phyloP scores from a whole-genome alignment of 495 filamentous ascomycete species.

The Filosporella fistucella region DNA sequence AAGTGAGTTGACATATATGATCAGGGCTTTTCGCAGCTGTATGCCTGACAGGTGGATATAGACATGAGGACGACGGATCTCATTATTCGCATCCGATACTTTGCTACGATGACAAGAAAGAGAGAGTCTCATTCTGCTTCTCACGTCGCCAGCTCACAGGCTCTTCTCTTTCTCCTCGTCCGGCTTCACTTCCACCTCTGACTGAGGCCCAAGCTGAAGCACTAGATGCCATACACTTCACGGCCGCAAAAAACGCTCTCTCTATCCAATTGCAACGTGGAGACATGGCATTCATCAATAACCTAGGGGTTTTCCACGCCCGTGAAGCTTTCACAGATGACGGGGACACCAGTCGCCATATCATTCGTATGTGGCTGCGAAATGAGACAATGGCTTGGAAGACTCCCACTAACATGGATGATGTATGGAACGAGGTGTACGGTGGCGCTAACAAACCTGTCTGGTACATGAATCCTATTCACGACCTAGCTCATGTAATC shows the following conservation, averaged over 20 bases:
- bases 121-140: conserved; percentile 3
- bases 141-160: conserved; percentile 9
- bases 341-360: conserved; percentile 27
- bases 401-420: conserved; percentile 21
- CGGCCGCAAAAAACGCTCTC: conserved; percentile 26
- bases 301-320: conserved; percentile 64
- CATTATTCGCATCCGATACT: neutral
- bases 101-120: neutral
- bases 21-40: neutral
- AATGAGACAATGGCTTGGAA: conserved; percentile 30
- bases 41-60: too few species aligned
- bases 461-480: neutral
- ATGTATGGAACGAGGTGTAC: neutral
- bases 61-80: neutral
- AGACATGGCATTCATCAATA: conserved; percentile 76
- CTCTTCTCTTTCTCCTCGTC: conserved; percentile 28
- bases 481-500: neutral
- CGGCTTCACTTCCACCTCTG: conserved; percentile 44
- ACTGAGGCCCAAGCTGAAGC: conserved; percentile 43
- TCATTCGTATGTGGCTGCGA: conserved; percentile 38
- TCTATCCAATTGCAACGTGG: conserved; percentile 52
- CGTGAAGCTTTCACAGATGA: conserved; percentile 54
- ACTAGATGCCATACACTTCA: conserved; percentile 1
- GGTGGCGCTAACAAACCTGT: neutral
- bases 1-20: neutral